phyloP scores from a whole-genome alignment of 2,329 filamentous ascomycete species.

The Metarhizium brunneum region DNA sequence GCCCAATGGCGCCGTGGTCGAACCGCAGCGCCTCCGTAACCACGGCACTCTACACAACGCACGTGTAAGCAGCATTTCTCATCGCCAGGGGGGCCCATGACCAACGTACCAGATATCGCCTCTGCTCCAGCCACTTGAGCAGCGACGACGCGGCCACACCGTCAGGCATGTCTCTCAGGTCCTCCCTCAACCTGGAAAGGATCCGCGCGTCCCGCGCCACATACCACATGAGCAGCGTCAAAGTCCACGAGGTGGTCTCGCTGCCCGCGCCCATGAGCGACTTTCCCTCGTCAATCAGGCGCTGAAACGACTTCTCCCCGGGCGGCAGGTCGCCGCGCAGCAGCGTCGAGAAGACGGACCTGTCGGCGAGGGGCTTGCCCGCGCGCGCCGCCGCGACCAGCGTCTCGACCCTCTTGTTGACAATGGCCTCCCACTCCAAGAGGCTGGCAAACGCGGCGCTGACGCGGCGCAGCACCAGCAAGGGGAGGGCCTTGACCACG shows the following conservation, averaged over 20 bases:
- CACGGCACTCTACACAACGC: not conserved
- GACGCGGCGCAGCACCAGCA: not conserved
- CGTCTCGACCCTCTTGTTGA: not conserved
- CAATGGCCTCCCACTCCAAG: not conserved
- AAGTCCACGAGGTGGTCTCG: constrained; percentile 24
- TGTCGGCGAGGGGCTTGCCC: too few species aligned
- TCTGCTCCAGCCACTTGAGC: constrained; percentile 1
- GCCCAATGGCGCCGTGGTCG: not conserved
- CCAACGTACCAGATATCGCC: not conserved
- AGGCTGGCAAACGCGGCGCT: not conserved
- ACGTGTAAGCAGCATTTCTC: not conserved
- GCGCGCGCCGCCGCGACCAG: not conserved
- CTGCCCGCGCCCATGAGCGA: constrained; percentile 25
- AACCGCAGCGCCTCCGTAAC: constrained; percentile 9
- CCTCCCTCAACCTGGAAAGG: constrained; percentile 14
- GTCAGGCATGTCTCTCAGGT: not conserved
- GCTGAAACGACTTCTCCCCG: constrained; percentile 20
- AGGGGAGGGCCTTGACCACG: not conserved
- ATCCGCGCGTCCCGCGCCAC: constrained; percentile 22
- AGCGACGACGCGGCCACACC: not conserved
- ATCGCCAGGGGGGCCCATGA: not conserved
- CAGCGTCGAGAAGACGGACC: constrained; percentile 19
- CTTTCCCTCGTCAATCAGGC: constrained; percentile 24
- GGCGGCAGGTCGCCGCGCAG: constrained; percentile 18
- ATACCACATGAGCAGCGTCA: constrained; percentile 25